Evolutionary conservation across 2,329 filamentous ascomycete species (phyloP), one percentile per base, ranked within the genome.

Genomic region (Colletotrichum cordylinicola): DNA sequence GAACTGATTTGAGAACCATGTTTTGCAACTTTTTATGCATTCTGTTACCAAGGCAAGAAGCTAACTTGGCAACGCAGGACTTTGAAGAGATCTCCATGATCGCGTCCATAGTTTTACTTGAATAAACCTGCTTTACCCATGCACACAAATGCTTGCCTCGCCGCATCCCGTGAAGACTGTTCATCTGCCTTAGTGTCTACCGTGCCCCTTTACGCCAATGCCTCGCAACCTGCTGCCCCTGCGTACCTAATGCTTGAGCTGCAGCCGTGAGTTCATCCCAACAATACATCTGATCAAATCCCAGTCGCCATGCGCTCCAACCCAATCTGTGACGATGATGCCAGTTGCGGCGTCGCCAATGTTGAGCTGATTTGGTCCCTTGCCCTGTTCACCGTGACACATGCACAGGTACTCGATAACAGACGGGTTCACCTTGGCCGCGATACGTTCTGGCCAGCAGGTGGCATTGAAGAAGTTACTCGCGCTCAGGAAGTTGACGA

Each of bases 371-470:
- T 84, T 84, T 8, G 88, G 87, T 0, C 90, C 90, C 78, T 88
- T 88, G 66, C 87, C 88, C 8, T 85, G 81, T 77, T 88, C 87
- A 61, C 88, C 90, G 81, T 93, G 92, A 15, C 85, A 85, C 78
- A 87, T 85, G 82, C 91, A 93, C 33, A 93, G 83, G 81, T 93
- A 91, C 80, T 93, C 91, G 73, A 93, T 83, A 70, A 93, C 90
- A 3, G 93, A 92, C 21, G 96, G 94, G 86, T 98, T 98, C 65
- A 98, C 90, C 86, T 94, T 95, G 24, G 92, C 93, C 2, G 97
- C 96, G 83, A 99, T 95, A 81, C 91, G 93, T 84, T 98, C 96
- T 1, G 97, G 97, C 97, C 97, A 99, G 84, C 96, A 98, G 71
- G 91, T 92, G 2, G 93, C 89, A 78, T 95, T 96, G 93, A 96